Base-by-base conservation (phyloP, 495 filamentous ascomycete species). In the Penicillium verhagenii region DNA sequence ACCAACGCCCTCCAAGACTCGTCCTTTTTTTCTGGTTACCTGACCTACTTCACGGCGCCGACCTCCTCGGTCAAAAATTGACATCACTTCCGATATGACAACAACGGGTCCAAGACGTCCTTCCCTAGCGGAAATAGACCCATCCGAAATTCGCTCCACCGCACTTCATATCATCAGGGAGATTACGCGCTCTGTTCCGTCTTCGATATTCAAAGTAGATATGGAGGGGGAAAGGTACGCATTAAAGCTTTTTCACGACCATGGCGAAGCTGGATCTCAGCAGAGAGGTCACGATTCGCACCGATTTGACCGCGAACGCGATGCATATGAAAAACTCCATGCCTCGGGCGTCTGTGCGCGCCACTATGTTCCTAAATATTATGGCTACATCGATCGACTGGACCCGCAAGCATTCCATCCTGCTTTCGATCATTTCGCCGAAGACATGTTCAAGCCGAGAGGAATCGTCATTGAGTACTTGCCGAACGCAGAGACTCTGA, bases 401-500 rank as follows among this genome's bases (percentile, higher is more conserved):
- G 59, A 69, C 52, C 57, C 61, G 1, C 54, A 54, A 7, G 50
- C 48, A 38, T 67, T 61, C 31, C 25, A 52, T 26, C 61, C 64
- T 0, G 8, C 11, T 20, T 47, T 69, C 5, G 2, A 58, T 10
- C 13, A 54, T 43, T 67, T 67, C 51, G 37, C 24, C 7, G 40
- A 44, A 0, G 61, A 67, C 40, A 53, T 53, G 19, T 24, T 44
- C 11, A 7, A 53, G 3, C 55, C 53, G 0, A 58, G 47, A 5
- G 64, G 57, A 14, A 65, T 67, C 16, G 21, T 69, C 3, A 52
- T 65, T 3, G 61, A 67, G 38, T 61, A 61, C 21, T 31, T 69
- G 6, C 52, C 52, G 13, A 16, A 48, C 54, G 31, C 59, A 6
- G 61, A 67, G 37, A 52, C 21, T 7, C 50, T 67, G 1, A 63